Base-by-base conservation (phyloP, 2,329 filamentous ascomycete genomes). In the Arthrobotrys megalospora region DNA sequence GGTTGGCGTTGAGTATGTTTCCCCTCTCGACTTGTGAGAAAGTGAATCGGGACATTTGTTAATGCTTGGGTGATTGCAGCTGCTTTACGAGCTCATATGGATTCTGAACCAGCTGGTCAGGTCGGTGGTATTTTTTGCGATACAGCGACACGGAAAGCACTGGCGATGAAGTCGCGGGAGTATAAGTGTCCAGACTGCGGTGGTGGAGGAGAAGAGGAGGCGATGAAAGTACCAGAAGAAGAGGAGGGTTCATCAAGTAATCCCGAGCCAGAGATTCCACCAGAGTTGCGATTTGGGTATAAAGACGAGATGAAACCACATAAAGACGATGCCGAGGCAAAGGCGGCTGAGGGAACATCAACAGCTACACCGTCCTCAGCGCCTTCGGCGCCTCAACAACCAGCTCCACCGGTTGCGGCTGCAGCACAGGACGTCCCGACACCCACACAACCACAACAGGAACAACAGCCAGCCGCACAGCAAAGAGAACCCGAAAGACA, bases 11-110 rank as follows among this genome's bases (percentile, higher is more conserved):
- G 66, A 67, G 73, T 77, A 71, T 55, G 73, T 53, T 6, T 89
- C 91, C 48, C 90, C 34, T 10, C 12, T 34, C 16, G n/a, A n/a
- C 14, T 11, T 48, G 19, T 52, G 14, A 14, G 43, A 11, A 11
- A 19, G 38, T 72, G 24, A 72, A n/a, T 43, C 10, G 19, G 36
- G 24, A 6, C 16, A 5, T 28, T 28, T 28, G 24, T 5, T 28
- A 28, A 28, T 45, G 38, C 10, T 36, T 70, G 24, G 36, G 36
- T 6, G 24, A 36, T 66, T n/a, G n/a, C n/a, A 71, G 87, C 90
- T 3, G 90, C 90, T 5, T 89, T 98, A 60, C 87, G 96, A 68
- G 92, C 90, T 81, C 97, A 97, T 84, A 98, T 99, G 94, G 94
- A 96, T 84, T 94, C 92, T 2, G 93, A 95, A 81, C 90, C 92